Base-by-base conservation (phyloP, 106 monocot species). In the Dactylorhiza incarnata region DNA sequence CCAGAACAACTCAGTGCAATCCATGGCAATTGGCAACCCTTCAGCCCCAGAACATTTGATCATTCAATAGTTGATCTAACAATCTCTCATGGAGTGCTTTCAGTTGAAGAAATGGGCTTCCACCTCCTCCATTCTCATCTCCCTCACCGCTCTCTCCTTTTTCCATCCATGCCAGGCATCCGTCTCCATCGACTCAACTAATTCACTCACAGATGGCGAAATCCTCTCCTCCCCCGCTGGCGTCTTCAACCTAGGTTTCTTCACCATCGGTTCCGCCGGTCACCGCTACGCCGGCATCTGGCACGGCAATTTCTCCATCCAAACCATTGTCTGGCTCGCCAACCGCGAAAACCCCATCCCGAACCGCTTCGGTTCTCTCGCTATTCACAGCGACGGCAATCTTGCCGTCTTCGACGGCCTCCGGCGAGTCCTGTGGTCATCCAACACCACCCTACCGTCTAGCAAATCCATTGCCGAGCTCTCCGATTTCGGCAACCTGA, bases 181-280 rank as follows among this genome's bases (percentile, higher is more conserved):
- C 14, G 24, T 68, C 58, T 68, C 62, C 49, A n/a, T 79, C 24
- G 52, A 76, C 6, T 62, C 48, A 66, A 23, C 11, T 49, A 7
- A 76, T n/a, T 19, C 25, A 3, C 74, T 83, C 61, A 58, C 13
- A 15, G 71, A 67, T 52, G 51, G 56, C 16, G 61, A 79, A 45
- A 37, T 37, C 37, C 37, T 37, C 1, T 37, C 37, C 37, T 37
- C 37, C 37, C 37, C 37, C 16, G 55, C 58, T 14, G 82, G 77
- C 20, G 77, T 10, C n/a, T 88, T 88, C 47, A 16, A 67, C 5
- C 53, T 88, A 10, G 88, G 88, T 22, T 88, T 88, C 85, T 88
- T 88, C 75, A 63, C n/a, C 44, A 69, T 78, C 13, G 22, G 26
- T 12, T 22, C n/a, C 63, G 16, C 19, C n/a, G 50, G 11, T 10